These are phyloP conservation scores for Cyberlindnera xylosilytica DNA, from an alignment of 805 yeast species.

Conservation along the genomic window DNA sequence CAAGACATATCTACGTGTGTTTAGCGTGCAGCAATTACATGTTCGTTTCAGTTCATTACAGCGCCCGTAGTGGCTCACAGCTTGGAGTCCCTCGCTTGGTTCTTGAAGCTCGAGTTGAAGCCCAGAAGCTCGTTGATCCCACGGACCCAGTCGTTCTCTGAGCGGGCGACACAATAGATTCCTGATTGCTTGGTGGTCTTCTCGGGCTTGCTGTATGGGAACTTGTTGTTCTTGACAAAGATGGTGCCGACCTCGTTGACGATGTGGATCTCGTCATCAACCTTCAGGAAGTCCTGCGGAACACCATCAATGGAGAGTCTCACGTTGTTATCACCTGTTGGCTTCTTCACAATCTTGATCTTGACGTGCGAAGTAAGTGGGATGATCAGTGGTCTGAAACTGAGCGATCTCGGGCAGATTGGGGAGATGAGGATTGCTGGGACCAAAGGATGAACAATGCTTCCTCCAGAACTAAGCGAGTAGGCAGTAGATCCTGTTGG, in stretches of 20 bases:
- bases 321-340: slow-evolving; percentile 40
- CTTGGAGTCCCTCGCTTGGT: slow-evolving; percentile 26
- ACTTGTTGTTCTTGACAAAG: slow-evolving; percentile 45
- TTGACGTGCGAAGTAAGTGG: slow-evolving; percentile 76
- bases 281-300: slow-evolving; percentile 60
- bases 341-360: slow-evolving; percentile 49
- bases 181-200: slow-evolving; percentile 42
- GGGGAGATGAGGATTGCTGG: slow-evolving; percentile 83
- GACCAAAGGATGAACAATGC: slow-evolving; percentile 87
- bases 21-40: not conserved
- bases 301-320: slow-evolving; percentile 83
- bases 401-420: slow-evolving; percentile 84
- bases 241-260: slow-evolving; percentile 64
- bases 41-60: not conserved
- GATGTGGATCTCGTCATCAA: slow-evolving; percentile 80
- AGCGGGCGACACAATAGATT: slow-evolving; percentile 82
- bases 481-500: slow-evolving; percentile 97
- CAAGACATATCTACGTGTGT: slow-evolving; percentile 29
- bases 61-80: slow-evolving; percentile 1
- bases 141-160: slow-evolving; percentile 87
- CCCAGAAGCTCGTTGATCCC: slow-evolving; percentile 88
- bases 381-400: slow-evolving; percentile 83
- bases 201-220: slow-evolving; percentile 35
- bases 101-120: slow-evolving; percentile 79
- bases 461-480: slow-evolving; percentile 85